phyloP scores from a whole-genome alignment of 1,139 yeast genomes.

The Blastobotrys aristatus region DNA sequence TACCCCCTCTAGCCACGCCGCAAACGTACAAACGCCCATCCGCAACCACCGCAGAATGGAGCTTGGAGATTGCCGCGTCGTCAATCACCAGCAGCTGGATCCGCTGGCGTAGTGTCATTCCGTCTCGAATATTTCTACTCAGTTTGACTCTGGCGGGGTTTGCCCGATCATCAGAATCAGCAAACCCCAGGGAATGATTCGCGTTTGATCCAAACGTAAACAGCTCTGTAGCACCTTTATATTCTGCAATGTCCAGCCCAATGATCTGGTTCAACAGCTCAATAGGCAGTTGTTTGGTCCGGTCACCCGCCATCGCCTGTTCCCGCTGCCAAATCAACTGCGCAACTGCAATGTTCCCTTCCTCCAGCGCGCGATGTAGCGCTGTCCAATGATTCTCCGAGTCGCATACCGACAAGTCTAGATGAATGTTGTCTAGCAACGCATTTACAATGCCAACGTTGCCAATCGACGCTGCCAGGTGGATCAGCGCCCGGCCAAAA shows the following conservation, averaged over 20 bases:
- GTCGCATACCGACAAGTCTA: constrained; percentile 47
- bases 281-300: constrained; percentile 51
- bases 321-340: constrained; percentile 29
- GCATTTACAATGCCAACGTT: constrained; percentile 19
- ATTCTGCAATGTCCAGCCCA: neutral
- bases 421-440: constrained; percentile 46
- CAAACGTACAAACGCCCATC: constrained; percentile 51
- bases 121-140: neutral
- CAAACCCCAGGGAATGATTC: constrained; percentile 62
- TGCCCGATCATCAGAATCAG: constrained; percentile 57
- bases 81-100: constrained; percentile 37
- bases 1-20: constrained; percentile 69
- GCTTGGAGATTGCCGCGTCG: constrained; percentile 52
- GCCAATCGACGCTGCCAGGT: constrained; percentile 51
- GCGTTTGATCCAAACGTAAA: constrained; percentile 63
- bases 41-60: constrained; percentile 60
- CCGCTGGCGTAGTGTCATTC: constrained; percentile 19
- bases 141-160: constrained; percentile 33
- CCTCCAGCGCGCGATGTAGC: constrained; percentile 61
- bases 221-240: constrained; percentile 48
- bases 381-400: constrained; percentile 82
- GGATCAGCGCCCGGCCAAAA: constrained; percentile 69
- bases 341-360: constrained; percentile 56
- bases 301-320: constrained; percentile 52
- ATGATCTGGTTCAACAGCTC: constrained; percentile 30